Base-by-base conservation (phyloP, 805 yeast species). In the Yarrowia yakushimensis region DNA sequence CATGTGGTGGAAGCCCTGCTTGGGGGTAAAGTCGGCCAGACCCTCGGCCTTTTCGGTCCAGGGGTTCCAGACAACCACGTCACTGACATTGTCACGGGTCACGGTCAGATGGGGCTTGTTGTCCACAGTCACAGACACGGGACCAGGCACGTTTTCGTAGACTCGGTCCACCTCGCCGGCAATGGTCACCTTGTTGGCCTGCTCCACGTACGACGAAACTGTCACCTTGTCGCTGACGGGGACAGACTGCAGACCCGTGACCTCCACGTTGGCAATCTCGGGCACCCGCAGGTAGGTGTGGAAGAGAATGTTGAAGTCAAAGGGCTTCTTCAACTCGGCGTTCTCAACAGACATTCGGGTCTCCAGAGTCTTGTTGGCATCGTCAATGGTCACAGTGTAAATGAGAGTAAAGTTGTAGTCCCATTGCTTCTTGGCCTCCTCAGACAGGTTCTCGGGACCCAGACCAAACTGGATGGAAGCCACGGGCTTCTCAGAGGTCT, bases 51-150 rank as follows among this genome's bases (percentile, higher is more conserved):
- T 89, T 63, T 87, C 81, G 67, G 82, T 78, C 99, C 98, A 94
- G 36, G 99, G 99, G 74, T 94, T 94, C 99, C 99, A 94, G 62
- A 94, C 97, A 54, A 94, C 98, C 34, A 81, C 76, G 66, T 84
- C 88, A 33, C 78, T 81, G 42, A 89, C 77, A 68, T 86, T 86
- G 15, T 76, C 76, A 70, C 96, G 81, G 61, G 82, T 78, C 34
- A 93, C 74, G 42, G 88, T 85, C 72, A 86, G 87, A 54, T 84
- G 73, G 8, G 90, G 92, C 66, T 83, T 81, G 48, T 93, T 94
- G 63, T 81, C 79, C 64, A 83, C 85, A 52, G 86, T 84, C 60
- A 92, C 85, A 70, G 87, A 90, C 39, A 89, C 76, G 5, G 75
- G 77, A 22, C 76, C 74, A 23, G 81, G 77, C 10, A 69, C 84